Percentiles rank a stretch among this genome's conserved stretches.
Conservation (phyloP, 305 asterid genomes). For the Caryopteris hybrid region DNA sequence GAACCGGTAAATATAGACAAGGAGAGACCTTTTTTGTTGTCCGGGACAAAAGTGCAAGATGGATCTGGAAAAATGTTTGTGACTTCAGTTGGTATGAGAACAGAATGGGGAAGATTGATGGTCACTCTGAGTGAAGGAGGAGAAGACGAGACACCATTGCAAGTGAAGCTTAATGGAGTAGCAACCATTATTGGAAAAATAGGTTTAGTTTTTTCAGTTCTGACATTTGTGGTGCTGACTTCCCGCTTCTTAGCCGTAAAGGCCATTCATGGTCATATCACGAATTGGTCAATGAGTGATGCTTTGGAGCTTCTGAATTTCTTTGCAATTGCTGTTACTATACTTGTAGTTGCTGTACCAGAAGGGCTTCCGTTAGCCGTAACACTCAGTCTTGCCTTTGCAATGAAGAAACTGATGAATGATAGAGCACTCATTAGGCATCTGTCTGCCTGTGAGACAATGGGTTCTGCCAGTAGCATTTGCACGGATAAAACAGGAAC, state of each 20-base stretch:
- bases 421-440: slow-evolving; percentile 66
- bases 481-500: slow-evolving; percentile 91
- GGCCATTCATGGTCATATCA: slow-evolving; percentile 35
- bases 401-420: slow-evolving; percentile 80
- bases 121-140: slow-evolving; percentile 61
- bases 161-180: slow-evolving; percentile 74
- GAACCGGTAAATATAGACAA: slow-evolving; percentile 44
- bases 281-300: slow-evolving; percentile 45
- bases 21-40: slow-evolving; percentile 52
- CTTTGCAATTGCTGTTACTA: slow-evolving; percentile 78
- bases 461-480: slow-evolving; percentile 82
- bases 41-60: slow-evolving; percentile 79
- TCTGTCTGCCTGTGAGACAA: slow-evolving; percentile 84
- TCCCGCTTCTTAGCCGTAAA: slow-evolving; percentile 42
- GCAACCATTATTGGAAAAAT: slow-evolving; percentile 77
- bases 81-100: slow-evolving; percentile 78
- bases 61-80: slow-evolving; percentile 76
- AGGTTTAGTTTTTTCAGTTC: slow-evolving; percentile 57
- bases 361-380: slow-evolving; percentile 90
- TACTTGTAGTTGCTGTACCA: slow-evolving; percentile 86
- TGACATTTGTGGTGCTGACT: slow-evolving; percentile 64
- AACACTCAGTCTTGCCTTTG: slow-evolving; percentile 79
- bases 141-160: slow-evolving; percentile 78
- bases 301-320: slow-evolving; percentile 49
- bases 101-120: slow-evolving; percentile 85